phyloP scores from a whole-genome alignment of 2,329 filamentous ascomycete genomes.

The Calonectria hongkongensis region DNA sequence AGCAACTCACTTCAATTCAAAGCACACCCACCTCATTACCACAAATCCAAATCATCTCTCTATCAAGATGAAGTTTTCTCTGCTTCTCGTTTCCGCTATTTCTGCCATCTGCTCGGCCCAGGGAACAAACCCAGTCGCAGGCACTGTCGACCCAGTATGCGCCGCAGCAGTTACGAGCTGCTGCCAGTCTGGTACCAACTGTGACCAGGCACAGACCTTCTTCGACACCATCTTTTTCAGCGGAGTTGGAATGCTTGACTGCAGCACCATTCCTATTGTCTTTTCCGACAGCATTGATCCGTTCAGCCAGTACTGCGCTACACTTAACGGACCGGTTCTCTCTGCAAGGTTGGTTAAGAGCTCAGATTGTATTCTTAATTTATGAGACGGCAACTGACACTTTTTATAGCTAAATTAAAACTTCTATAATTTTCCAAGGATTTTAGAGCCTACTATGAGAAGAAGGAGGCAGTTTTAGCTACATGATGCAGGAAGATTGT shows the following conservation, averaged over 20 bases:
- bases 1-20: neutral
- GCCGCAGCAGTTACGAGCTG: conserved; percentile 5
- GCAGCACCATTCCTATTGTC: conserved; percentile 5
- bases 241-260: conserved; percentile 8
- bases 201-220: conserved; percentile 1
- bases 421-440: no score
- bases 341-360: neutral
- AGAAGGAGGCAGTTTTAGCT: no score
- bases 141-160: conserved; percentile 4
- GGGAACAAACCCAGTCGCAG: neutral
- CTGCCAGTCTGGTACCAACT: conserved; percentile 5
- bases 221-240: conserved; percentile 18
- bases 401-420: no score
- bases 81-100: neutral
- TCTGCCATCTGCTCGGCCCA: neutral
- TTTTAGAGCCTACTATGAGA: no score
- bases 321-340: conserved; percentile 5
- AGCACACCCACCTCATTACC: neutral
- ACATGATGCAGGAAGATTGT: no score
- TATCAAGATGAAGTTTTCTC: neutral
- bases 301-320: conserved; percentile 15
- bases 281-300: conserved; percentile 12
- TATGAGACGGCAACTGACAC: no score
- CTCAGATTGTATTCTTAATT: no score
- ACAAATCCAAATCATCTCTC: neutral